Evolutionary conservation across 1,139 yeast genomes (phyloP).

Genomic region (Hyphopichia burtonii): DNA sequence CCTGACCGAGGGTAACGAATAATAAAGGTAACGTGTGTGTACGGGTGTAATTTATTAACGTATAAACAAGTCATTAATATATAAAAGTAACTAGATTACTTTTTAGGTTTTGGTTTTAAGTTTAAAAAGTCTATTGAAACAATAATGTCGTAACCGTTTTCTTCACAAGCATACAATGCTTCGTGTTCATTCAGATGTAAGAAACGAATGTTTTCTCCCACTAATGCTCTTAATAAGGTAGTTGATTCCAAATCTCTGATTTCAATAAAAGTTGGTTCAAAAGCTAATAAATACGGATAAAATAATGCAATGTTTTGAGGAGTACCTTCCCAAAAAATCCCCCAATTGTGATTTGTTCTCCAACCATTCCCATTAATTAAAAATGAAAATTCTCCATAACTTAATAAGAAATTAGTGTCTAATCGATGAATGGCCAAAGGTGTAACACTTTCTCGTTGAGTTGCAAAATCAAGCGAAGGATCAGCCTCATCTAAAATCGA

Average conservation of each 20-base stretch:
- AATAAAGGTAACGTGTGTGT: too few relatives aligned
- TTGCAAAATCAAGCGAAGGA: slow-evolving; percentile 94
- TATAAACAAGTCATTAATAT: not conserved
- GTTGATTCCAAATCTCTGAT: slow-evolving; percentile 89
- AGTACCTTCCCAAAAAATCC: slow-evolving; percentile 94
- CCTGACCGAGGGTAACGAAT: too few relatives aligned
- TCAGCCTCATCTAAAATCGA: slow-evolving; percentile 92
- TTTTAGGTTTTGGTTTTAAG: slow-evolving; percentile 33
- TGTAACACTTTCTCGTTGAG: slow-evolving; percentile 72
- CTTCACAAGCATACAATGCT: slow-evolving; percentile 91
- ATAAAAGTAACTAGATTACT: not conserved
- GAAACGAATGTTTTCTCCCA: slow-evolving; percentile 91
- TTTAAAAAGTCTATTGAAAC: slow-evolving; percentile 83
- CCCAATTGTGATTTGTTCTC: slow-evolving; percentile 93
- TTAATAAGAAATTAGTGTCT: slow-evolving; percentile 81
- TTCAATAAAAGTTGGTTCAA: slow-evolving; percentile 88
- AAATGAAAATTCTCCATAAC: slow-evolving; percentile 91
- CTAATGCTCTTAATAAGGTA: slow-evolving; percentile 79
- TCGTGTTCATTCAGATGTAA: slow-evolving; percentile 91
- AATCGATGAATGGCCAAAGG: slow-evolving; percentile 91
- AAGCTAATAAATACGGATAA: slow-evolving; percentile 89
- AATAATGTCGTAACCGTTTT: slow-evolving; percentile 85
- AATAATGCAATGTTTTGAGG: slow-evolving; percentile 92
- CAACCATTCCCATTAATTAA: slow-evolving; percentile 94
- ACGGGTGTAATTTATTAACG: not conserved